Conservation (phyloP, 176 grass and related monocot species). For the Carex cristatella region DNA sequence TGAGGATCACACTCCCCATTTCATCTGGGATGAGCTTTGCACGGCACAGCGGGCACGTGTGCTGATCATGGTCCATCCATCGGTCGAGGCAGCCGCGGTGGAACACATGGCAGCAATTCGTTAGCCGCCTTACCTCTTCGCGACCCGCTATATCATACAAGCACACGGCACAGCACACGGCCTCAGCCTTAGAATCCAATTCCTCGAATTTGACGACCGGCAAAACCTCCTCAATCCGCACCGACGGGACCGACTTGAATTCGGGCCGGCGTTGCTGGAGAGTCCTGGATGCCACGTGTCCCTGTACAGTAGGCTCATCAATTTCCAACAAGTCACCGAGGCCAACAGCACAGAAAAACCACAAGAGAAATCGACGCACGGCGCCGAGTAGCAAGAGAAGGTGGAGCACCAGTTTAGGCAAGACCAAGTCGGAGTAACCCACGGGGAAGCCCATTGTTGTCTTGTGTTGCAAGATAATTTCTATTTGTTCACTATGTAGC, state of each 20-base stretch:
- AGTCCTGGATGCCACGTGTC: not conserved
- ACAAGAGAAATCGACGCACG: slow-evolving; percentile 60
- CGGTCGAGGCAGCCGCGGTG: slow-evolving; percentile 83
- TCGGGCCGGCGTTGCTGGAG: slow-evolving; percentile 36
- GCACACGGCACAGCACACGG: slow-evolving; percentile 59
- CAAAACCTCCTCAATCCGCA: slow-evolving; percentile 48
- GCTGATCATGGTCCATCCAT: slow-evolving; percentile 63
- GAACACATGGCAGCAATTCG: slow-evolving; percentile 82
- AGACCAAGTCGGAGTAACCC: slow-evolving; percentile 60
- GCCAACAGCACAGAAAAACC: slow-evolving; percentile 60
- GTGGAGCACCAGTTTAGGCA: slow-evolving; percentile 67
- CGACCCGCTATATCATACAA: slow-evolving; percentile 49
- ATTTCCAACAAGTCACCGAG: slow-evolving; percentile 72
- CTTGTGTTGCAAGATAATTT: slow-evolving; percentile 3
- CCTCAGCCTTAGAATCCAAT: slow-evolving; percentile 25
- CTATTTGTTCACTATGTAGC: no score
- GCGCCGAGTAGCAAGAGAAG: slow-evolving; percentile 55
- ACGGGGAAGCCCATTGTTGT: slow-evolving; percentile 79
- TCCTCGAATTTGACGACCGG: slow-evolving; percentile 69
- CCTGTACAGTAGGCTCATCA: slow-evolving; percentile 3
- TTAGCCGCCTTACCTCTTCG: slow-evolving; percentile 67
- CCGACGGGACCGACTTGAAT: slow-evolving; percentile 28
- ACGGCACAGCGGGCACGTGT: slow-evolving; percentile 80
- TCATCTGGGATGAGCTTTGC: slow-evolving; percentile 49
- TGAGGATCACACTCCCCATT: not conserved